A percentile compares a stretch with the other conserved stretches of the same genome.
phyloP scores from a whole-genome alignment of 441 rosid species.

The Eutrema salsugineum region DNA sequence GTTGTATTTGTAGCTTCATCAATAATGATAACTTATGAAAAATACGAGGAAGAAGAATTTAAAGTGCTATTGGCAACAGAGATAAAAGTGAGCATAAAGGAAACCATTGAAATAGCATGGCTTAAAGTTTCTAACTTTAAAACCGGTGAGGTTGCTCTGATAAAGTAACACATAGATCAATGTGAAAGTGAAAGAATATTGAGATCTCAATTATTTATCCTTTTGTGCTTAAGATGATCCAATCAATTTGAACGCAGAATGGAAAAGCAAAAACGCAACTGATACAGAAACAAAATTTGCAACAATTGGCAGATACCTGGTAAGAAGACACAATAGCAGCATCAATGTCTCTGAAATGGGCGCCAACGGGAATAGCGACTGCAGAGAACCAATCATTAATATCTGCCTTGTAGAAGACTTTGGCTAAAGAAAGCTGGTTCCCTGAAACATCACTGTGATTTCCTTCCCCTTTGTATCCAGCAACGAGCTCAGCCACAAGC shows the following conservation, averaged over 20 bases:
- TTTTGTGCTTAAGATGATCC: not conserved
- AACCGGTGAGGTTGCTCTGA: too few species aligned
- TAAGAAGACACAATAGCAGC: constrained; percentile 33
- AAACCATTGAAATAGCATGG: too few species aligned
- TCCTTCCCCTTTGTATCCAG: constrained; percentile 39
- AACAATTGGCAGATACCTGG: constrained; percentile 41
- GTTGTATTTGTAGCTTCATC: not conserved
- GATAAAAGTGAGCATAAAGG: not conserved
- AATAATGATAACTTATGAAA: not conserved
- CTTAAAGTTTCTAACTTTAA: too few species aligned
- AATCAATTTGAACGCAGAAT: constrained; percentile 1
- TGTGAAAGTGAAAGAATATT: not conserved
- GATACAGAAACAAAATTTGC: not conserved
- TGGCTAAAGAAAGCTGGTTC: constrained; percentile 57
- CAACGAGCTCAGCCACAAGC: constrained; percentile 65
- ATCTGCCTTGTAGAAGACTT: constrained; percentile 62
- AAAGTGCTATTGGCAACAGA: not conserved
- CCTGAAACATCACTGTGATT: constrained; percentile 32
- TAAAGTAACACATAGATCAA: too few species aligned
- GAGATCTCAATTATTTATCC: not conserved
- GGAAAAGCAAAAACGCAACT: not conserved
- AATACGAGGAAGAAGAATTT: not conserved
- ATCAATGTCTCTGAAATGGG: constrained; percentile 68
- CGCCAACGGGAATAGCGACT: constrained; percentile 71
- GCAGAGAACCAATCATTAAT: constrained; percentile 67